These are phyloP conservation scores for Alternaria gansuensis DNA, from an alignment of 2,329 filamentous ascomycete species.

Conservation along the genomic window DNA sequence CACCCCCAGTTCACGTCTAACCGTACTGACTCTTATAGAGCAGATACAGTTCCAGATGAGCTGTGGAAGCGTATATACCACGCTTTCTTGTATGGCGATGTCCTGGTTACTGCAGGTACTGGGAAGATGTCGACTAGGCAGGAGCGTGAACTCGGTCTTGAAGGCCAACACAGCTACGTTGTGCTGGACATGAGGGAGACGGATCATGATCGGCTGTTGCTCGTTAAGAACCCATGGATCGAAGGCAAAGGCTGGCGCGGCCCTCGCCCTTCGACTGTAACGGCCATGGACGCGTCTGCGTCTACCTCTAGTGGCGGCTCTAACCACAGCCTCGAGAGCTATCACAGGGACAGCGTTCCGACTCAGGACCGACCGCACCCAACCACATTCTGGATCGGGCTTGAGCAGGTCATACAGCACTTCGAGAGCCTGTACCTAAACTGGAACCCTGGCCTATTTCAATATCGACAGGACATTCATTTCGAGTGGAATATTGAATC, in stretches of 20 bases:
- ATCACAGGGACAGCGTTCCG: constrained; percentile 40
- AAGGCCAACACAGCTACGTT: constrained; percentile 92
- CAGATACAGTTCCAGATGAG: constrained; percentile 77
- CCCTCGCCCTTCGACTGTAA: constrained; percentile 36
- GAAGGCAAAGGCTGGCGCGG: constrained; percentile 79
- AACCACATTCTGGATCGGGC: constrained; percentile 93
- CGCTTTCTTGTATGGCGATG: constrained; percentile 78
- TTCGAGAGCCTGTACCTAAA: constrained; percentile 98
- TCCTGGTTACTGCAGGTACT: constrained; percentile 89
- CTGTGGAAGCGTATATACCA: constrained; percentile 81
- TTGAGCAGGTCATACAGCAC: constrained; percentile 86
- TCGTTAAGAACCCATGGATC: constrained; percentile 97
- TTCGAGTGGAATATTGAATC: constrained; percentile 78
- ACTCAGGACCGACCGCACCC: constrained; percentile 57
- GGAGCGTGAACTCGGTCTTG: constrained; percentile 81
- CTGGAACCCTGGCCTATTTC: constrained; percentile 91
- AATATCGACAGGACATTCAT: constrained; percentile 84
- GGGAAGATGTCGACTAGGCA: constrained; percentile 80
- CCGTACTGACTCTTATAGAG: constrained; percentile 57
- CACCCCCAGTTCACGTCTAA: neutral
- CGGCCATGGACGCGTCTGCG: constrained; percentile 28
- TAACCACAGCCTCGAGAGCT: constrained; percentile 31
- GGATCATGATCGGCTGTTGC: constrained; percentile 70
- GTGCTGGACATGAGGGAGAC: constrained; percentile 79
- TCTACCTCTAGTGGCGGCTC: constrained; percentile 30